Conservation (phyloP, 805 yeast species). For the Cyberlindnera americana region DNA sequence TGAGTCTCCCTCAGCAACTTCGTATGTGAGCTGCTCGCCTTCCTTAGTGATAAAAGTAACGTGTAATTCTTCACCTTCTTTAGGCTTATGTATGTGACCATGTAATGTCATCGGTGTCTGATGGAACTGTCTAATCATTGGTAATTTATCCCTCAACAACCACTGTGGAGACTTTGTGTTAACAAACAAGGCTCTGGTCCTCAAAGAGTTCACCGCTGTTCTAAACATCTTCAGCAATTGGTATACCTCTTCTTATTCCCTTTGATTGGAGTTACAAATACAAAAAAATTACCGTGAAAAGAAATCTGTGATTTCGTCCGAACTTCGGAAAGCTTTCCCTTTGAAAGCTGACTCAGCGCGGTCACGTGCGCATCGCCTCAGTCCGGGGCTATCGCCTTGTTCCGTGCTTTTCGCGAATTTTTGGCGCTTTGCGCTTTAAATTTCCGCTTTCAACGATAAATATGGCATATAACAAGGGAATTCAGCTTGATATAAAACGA, state of each 20-base stretch:
- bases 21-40: slow-evolving; percentile 76
- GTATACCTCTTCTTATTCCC: too few species aligned
- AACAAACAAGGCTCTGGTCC: not conserved
- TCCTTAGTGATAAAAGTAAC: slow-evolving; percentile 90
- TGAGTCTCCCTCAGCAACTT: slow-evolving; percentile 90
- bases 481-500: too few species aligned
- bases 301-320: too few species aligned
- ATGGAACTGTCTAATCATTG: slow-evolving; percentile 29
- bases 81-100: slow-evolving; percentile 88
- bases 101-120: slow-evolving; percentile 39
- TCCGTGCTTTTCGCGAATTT: too few species aligned
- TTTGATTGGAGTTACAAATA: too few species aligned
- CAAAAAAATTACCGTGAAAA: too few species aligned
- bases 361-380: too few species aligned
- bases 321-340: not conserved
- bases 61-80: slow-evolving; percentile 86
- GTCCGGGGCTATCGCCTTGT: too few species aligned
- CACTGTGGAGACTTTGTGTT: not conserved
- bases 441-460: too few species aligned
- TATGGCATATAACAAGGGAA: too few species aligned
- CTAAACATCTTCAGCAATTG: slow-evolving; percentile 14
- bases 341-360: too few species aligned
- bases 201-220: slow-evolving; percentile 4
- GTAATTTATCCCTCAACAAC: slow-evolving; percentile 1
- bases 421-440: too few species aligned